These are phyloP conservation scores for Arthrobotrys sinensis DNA, from an alignment of 2,329 filamentous ascomycete species.

Conservation along the genomic window DNA sequence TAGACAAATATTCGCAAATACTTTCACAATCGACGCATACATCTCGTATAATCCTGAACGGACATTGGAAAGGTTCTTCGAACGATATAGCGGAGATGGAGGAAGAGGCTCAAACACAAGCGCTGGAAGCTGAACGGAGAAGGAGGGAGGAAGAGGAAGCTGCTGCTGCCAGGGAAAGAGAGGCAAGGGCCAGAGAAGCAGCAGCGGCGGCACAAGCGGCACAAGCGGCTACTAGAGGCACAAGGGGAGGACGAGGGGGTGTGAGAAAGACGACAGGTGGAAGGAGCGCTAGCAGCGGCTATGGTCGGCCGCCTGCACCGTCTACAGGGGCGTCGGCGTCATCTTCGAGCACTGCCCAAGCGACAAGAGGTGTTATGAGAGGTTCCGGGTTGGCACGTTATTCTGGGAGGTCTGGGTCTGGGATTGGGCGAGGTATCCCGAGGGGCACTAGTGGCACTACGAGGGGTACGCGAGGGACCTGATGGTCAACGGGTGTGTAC, in stretches of 20 bases:
- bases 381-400: slow-evolving; percentile 57
- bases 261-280: slow-evolving; percentile 58
- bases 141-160: slow-evolving; percentile 85
- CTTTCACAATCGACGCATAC: slow-evolving; percentile 98
- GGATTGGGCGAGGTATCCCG: slow-evolving; percentile 66
- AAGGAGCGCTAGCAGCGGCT: slow-evolving; percentile 42
- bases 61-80: slow-evolving; percentile 88
- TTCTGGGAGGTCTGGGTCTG: slow-evolving; percentile 50
- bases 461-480: slow-evolving; percentile 39
- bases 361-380: slow-evolving; percentile 42
- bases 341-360: slow-evolving; percentile 20
- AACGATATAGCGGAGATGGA: slow-evolving; percentile 90
- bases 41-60: slow-evolving; percentile 89
- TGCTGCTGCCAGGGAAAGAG: slow-evolving; percentile 76
- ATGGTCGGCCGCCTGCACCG: slow-evolving; percentile 21
- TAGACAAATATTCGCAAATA: slow-evolving; percentile 96
- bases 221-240: slow-evolving; percentile 42
- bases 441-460: slow-evolving; percentile 68
- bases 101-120: slow-evolving; percentile 80
- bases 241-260: slow-evolving; percentile 25
- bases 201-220: slow-evolving; percentile 66
- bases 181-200: slow-evolving; percentile 66
- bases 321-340: slow-evolving; percentile 23
- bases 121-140: slow-evolving; percentile 82
- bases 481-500: slow-evolving; percentile 1